These are phyloP conservation scores for Alloascoidea africana DNA, from an alignment of 805 yeast species.

Conservation along the genomic window DNA sequence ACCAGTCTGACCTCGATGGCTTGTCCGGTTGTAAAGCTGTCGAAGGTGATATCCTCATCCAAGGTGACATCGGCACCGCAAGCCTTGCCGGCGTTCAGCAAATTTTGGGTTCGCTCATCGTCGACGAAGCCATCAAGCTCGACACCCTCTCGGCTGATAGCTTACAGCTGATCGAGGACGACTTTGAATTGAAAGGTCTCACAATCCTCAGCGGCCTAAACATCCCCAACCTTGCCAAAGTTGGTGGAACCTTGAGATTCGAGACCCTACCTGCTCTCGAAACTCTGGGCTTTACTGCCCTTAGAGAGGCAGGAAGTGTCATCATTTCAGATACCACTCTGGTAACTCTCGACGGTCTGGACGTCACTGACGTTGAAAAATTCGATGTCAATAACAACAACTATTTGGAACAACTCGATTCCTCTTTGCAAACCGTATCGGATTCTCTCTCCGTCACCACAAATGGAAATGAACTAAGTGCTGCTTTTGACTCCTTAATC, in stretches of 20 bases:
- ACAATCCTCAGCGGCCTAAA: conserved; percentile 53
- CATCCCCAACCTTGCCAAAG: conserved; percentile 67
- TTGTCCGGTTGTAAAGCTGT: conserved; percentile 65
- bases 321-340: conserved; percentile 27
- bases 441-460: conserved; percentile 64
- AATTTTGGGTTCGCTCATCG: conserved; percentile 60
- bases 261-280: conserved; percentile 78
- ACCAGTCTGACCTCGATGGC: conserved; percentile 63
- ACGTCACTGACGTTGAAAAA: conserved; percentile 18
- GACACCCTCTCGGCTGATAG: conserved; percentile 61
- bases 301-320: conserved; percentile 59
- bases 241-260: conserved; percentile 74
- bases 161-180: conserved; percentile 60
- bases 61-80: conserved; percentile 41
- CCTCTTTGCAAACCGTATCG: conserved; percentile 61
- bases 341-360: conserved; percentile 22
- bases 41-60: conserved; percentile 62
- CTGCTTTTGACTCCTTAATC: conserved; percentile 31
- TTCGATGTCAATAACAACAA: conserved; percentile 80
- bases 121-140: conserved; percentile 52
- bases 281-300: conserved; percentile 55
- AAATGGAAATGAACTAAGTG: conserved; percentile 70
- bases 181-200: conserved; percentile 43
- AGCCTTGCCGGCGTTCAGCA: conserved; percentile 57
- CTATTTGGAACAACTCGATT: conserved; percentile 55